Conservation (phyloP, 768 basidiomycete species). For the Tulasnella calospora region DNA sequence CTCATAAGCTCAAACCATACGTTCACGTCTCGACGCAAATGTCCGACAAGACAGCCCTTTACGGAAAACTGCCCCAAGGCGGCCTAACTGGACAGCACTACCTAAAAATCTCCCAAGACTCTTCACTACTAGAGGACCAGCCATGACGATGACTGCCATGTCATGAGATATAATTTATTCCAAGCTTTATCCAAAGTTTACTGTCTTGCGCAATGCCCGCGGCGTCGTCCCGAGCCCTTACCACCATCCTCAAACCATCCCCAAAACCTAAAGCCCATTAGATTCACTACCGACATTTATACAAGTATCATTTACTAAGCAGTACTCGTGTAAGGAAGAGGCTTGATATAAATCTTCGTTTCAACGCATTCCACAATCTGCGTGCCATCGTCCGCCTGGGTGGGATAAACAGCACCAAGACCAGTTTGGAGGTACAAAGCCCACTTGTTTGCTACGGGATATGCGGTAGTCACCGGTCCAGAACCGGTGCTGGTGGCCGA, state of each 20-base stretch:
- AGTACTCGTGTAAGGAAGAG: background rate
- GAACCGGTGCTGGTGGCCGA: background rate
- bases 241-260: background rate
- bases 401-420: background rate
- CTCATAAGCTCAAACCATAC: conserved; percentile 66
- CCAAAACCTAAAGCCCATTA: background rate
- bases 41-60: conserved; percentile 25
- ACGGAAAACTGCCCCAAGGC: conserved; percentile 30
- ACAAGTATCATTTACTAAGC: background rate
- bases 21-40: conserved; percentile 40
- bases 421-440: background rate
- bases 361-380: background rate
- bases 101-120: conserved; percentile 31
- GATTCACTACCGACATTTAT: too few relatives aligned
- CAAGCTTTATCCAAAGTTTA: background rate
- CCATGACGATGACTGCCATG: background rate
- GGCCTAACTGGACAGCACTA: conserved; percentile 36
- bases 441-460: background rate
- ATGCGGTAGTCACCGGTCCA: background rate
- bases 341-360: background rate
- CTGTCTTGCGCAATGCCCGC: background rate
- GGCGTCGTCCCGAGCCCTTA: background rate
- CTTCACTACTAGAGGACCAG: conserved; percentile 22
- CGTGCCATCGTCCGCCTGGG: background rate
- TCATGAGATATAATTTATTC: background rate